A percentile compares a stretch with the other conserved stretches of the same genome.
phyloP scores from a whole-genome alignment of 148 eudicot genomes.

The Amaranthus cruentus region DNA sequence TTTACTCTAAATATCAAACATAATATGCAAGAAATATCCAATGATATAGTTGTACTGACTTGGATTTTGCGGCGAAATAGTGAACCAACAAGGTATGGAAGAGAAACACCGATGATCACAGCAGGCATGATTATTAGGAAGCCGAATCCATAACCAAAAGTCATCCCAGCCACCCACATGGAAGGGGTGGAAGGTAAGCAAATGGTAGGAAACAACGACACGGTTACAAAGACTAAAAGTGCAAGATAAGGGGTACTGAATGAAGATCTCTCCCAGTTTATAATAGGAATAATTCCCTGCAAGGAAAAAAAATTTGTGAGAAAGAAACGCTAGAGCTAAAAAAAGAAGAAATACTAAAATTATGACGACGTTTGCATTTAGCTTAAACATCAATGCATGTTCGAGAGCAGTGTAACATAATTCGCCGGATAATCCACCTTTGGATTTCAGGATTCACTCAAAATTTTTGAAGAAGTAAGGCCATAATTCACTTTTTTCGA shows the following conservation, averaged over 20 bases:
- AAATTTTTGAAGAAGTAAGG: no score
- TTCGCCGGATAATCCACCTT: background rate
- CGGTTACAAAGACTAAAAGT: conserved; percentile 50
- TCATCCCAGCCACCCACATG: conserved; percentile 98
- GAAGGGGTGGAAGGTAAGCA: conserved; percentile 86
- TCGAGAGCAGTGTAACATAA: background rate
- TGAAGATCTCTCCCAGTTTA: conserved; percentile 73
- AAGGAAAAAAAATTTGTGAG: conserved; percentile 4
- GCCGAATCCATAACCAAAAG: conserved; percentile 85
- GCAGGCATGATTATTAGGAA: conserved; percentile 68
- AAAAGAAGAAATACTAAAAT: background rate
- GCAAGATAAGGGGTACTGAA: conserved; percentile 63
- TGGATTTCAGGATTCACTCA: no score
- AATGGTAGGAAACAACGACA: conserved; percentile 69
- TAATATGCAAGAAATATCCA: background rate
- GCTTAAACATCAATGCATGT: background rate
- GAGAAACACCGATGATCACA: conserved; percentile 59
- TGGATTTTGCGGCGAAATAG: conserved; percentile 68
- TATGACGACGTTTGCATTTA: background rate
- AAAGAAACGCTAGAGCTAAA: conserved; percentile 6
- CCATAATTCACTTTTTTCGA: no score
- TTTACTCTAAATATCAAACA: background rate
- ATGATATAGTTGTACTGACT: conserved; percentile 30
- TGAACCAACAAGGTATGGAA: conserved; percentile 75
- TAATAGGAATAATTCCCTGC: conserved; percentile 74